phyloP scores from a whole-genome alignment of 2,329 filamentous ascomycete species.

The Pyrenophora graminea region DNA sequence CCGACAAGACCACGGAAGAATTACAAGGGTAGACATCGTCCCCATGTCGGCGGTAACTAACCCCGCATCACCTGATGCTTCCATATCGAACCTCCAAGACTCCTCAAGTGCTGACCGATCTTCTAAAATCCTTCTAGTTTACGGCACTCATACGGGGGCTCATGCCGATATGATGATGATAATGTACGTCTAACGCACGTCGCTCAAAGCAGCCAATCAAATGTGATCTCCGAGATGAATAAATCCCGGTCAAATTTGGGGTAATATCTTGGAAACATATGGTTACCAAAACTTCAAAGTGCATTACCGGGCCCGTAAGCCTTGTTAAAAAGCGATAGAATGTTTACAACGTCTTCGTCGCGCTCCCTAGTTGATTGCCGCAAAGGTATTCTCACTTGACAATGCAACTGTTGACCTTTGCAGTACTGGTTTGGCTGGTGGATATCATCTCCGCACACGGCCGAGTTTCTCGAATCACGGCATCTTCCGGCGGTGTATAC shows the following conservation, averaged over 20 bases:
- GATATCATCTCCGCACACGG: constrained; percentile 16
- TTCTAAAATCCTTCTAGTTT: too few relatives aligned
- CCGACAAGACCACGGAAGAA: too few relatives aligned
- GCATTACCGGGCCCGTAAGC: not conserved
- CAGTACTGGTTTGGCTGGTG: not conserved
- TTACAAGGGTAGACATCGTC: too few relatives aligned
- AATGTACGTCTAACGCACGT: not conserved
- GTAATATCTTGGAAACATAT: not conserved
- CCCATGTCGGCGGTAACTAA: too few relatives aligned
- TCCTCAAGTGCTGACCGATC: too few relatives aligned
- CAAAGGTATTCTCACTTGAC: not conserved
- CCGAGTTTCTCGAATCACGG: constrained; percentile 30
- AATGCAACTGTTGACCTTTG: not conserved
- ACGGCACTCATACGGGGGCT: too few relatives aligned
- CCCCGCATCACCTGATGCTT: too few relatives aligned
- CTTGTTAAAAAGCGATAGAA: not conserved
- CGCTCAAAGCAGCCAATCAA: not conserved
- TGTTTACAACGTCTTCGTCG: not conserved
- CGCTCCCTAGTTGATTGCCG: not conserved
- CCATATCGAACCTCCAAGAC: too few relatives aligned
- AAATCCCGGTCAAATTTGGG: not conserved
- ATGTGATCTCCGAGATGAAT: not conserved
- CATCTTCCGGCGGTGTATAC: constrained; percentile 23
- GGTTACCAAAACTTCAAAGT: not conserved
- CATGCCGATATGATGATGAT: too few relatives aligned